Evolutionary conservation across 139 green algal genomes (phyloP).

Genomic region (Chara braunii): DNA sequence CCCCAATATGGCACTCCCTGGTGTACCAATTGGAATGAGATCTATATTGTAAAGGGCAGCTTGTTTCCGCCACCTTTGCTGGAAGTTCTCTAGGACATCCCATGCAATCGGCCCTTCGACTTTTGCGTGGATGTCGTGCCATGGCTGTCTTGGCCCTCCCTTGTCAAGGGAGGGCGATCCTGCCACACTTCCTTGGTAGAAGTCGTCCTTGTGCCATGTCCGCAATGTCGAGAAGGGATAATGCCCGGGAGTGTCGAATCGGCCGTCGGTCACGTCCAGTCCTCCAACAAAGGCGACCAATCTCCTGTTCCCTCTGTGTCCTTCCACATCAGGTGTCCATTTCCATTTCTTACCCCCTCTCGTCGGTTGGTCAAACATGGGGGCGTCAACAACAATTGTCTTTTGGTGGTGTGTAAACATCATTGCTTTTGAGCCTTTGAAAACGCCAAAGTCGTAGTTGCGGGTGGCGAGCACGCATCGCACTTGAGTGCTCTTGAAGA

Average conservation of each 20-base stretch:
- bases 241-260: conserved; percentile 45
- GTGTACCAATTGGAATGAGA: background rate
- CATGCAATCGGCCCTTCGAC: conserved; percentile 48
- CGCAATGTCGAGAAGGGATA: conserved; percentile 12
- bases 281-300: conserved; percentile 52
- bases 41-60: background rate
- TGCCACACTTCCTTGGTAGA: conserved; percentile 36
- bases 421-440: too few relatives aligned
- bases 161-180: background rate
- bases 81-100: conserved; percentile 53
- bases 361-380: background rate
- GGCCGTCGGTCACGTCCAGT: conserved; percentile 54
- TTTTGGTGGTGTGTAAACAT: conserved; percentile 69
- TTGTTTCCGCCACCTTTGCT: conserved; percentile 34
- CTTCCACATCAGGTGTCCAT: too few relatives aligned
- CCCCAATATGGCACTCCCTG: background rate
- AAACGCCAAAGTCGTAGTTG: conserved; percentile 8
- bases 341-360: too few relatives aligned
- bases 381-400: conserved; percentile 34
- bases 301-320: background rate
- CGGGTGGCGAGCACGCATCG: conserved; percentile 5
- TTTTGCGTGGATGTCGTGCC: conserved; percentile 60
- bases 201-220: conserved; percentile 29
- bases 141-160: conserved; percentile 48
- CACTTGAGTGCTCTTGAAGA: conserved; percentile 17